Evolutionary conservation across 75 land plant genomes (phyloP).

Genomic region (Sequoia sempervirens): DNA sequence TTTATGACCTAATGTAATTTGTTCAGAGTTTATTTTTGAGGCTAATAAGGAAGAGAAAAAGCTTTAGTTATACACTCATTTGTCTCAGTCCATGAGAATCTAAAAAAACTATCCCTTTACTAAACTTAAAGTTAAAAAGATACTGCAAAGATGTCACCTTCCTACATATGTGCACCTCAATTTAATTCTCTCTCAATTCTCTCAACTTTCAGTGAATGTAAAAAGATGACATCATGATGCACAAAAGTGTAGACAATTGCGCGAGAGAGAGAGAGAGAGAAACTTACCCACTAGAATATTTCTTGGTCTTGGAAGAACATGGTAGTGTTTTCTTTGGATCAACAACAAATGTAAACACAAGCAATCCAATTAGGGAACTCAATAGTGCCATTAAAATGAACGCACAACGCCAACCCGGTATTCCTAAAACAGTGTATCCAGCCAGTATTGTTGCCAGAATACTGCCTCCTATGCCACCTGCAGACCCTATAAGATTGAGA

Average conservation of each 20-base stretch:
- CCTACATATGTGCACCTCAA: background rate
- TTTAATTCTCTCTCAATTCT: background rate
- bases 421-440: conserved; percentile 64
- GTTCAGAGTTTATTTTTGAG: background rate
- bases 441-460: conserved; percentile 89
- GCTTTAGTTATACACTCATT: background rate
- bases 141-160: background rate
- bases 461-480: conserved; percentile 94
- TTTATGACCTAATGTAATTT: background rate
- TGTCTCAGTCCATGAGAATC: background rate
- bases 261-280: background rate
- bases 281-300: background rate
- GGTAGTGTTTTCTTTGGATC: conserved; percentile 57
- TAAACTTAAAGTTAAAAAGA: background rate
- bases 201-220: background rate
- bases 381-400: conserved; percentile 77
- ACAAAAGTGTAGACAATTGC: background rate
- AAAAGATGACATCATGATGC: background rate
- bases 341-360: conserved; percentile 70
- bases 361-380: conserved; percentile 70
- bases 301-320: background rate
- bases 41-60: background rate
- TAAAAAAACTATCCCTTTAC: background rate
- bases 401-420: conserved; percentile 93
- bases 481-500: conserved; percentile 72